Evolutionary conservation across 768 basidiomycete species (phyloP), one percentile per base, ranked within the genome.

Genomic region (Pleurotus giganteus): DNA sequence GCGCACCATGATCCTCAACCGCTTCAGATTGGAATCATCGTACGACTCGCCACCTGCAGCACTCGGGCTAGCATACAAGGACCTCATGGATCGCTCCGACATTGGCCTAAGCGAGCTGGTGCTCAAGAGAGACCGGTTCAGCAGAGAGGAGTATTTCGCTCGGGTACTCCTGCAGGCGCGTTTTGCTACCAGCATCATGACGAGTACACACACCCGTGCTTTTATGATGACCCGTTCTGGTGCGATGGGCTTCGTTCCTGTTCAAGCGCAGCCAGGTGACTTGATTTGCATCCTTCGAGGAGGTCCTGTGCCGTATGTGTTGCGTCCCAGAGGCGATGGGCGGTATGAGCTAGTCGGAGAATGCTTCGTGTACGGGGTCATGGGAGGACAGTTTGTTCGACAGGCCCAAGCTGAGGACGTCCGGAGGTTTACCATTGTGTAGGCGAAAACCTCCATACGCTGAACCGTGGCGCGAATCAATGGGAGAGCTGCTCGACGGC

Each of bases 321-420:
- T 47, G 26, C 24, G 46, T 24, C 46, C 46, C 17, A 27, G 31
- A 32, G 46, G 24, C 3, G 46, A 19, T 13, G 23, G n/a, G 8
- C 7, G 17, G 6, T 28, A 47, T 47, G 46, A 47, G 29, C 46
- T 47, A 13, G 46, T 47, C 4, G 46, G 46, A 17, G 27, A n/a
- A 13, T 47, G 46, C 29, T 47, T 29, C 29, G 29, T 47, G 8
- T 32, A 47, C 31, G 46, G 46, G n/a, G 29, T 47, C n/a, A 47
- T 47, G 46, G 26, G 23, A 13, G 46, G 46, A 29, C 27, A 32
- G n/a, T 47, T 47, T 32, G 27, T 27, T 23, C 19, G n/a, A 7
- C 17, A 28, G n/a, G 46, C 46, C 17, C 15, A 17, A 32, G 4
- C 46, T 15, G 29, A 47, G 15, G 46, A 47, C n/a, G 46, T 47